Evolutionary conservation across 2,329 filamentous ascomycete species (phyloP), one percentile per base, ranked within the genome.

Genomic region (Aspergillus costaricaensis): DNA sequence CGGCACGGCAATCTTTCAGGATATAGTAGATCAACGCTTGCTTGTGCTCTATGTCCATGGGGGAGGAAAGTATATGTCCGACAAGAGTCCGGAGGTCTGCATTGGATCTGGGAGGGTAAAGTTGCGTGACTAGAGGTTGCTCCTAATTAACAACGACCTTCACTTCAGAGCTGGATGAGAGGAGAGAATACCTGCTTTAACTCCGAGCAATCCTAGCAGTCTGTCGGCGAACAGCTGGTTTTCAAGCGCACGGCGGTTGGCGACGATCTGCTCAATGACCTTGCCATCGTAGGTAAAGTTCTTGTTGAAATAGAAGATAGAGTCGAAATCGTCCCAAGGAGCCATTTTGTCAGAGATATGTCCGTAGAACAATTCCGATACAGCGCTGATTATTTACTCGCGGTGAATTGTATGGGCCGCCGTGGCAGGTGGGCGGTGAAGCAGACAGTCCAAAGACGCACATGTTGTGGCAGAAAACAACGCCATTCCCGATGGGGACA

Each of bases 1-100:
- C 76, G 41, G 80, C 76, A 68, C 89, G 85, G 71, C 89, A 85
- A 73, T 96, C 91, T 70, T 91, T 88, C 3, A 96, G 83, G 41
- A 96, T 80, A 74, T 96, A 96, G 81, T 91, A 96, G 65, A 96
- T 82, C 51, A 95, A 83, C 17, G 91, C 91, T 66, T 92, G 86
- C 74, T 93, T 93, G 78, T 93, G 88, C 74, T 93, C 89, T 57
- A 86, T 82, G 7, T 88, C 85, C 67, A 89, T 86, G 52, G 79
- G 80, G 57, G 82, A 85, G 25, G 86, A 82, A 73, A 88, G 84
- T 64, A 96, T 88, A 61, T 87, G 85, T 62, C 86, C 81, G 76
- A 93, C 88, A 5, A 96, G 82, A 41, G 86, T 84, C 66, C 86
- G 85, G 30, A 96, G 82, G 44, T 87, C 85, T 61, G 81, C 82